Base-by-base conservation (phyloP, 2,329 filamentous ascomycete genomes). In the Mycosphaerella sp. region DNA sequence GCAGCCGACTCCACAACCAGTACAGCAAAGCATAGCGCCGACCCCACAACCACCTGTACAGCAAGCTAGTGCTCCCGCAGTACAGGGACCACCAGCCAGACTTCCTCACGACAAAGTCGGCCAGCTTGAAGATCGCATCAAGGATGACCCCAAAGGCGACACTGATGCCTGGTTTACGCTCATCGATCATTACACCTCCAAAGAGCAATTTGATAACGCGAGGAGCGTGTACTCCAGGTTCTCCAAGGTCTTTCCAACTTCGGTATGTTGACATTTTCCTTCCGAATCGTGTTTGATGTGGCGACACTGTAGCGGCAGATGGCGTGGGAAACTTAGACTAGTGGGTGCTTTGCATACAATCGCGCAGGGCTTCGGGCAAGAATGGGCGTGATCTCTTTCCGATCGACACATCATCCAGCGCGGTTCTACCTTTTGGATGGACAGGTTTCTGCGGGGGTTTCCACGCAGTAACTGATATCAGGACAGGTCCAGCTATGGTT, bases 111-210 rank as follows among this genome's bases (percentile, higher is more conserved):
- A 95, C 72, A 81, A 81, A 60, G 79, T 92, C 64, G 84, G 86
- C 54, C 81, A 91, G 55, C 78, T 97, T 66, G 92, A 98, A 75
- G 88, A 93, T 70, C 85, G 92, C 67, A 86, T 97, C 70, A 85
- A 86, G 69, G 88, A 96, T 67, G 93, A 98, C 68, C 88, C 92
- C 12, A 87, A 89, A 65, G 93, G 92, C 66, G 91, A 96, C 64
- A 82, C 93, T 72, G 87, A 93, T 69, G 89, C 92, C 32, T 98
- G 93, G 93, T 75, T 95, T 65, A 81, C 82, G 61, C 78, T 98
- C 68, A 92, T 98, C 68, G 81, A 82, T 62, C 89, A 96, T 69
- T 83, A 95, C 70, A 86, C 86, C 63, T 84, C 82, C 66, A 87
- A 86, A 65, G 87, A 87, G 72, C 88, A 90, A 70, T 74, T 91